A percentile compares a stretch with the other conserved stretches of the same genome.
Evolutionary conservation across 805 yeast species (phyloP).

Genomic region (Pichia nanzhaoensis): DNA sequence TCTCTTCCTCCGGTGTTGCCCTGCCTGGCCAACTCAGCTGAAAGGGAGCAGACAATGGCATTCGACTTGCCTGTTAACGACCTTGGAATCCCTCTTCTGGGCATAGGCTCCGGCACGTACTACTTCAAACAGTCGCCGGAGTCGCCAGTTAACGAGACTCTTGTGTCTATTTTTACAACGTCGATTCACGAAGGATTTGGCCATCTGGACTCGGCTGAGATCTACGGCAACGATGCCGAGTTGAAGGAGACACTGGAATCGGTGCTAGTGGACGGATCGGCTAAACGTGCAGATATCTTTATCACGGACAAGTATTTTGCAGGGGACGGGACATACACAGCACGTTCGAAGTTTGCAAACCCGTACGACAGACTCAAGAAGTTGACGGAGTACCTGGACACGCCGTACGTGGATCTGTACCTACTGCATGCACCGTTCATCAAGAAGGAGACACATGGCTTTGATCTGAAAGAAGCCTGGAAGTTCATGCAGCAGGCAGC

Average conservation of each 20-base stretch:
- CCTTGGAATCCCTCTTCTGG: constrained; percentile 34
- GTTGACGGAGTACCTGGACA: constrained; percentile 29
- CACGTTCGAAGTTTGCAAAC: constrained; percentile 29
- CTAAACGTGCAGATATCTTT: constrained; percentile 40
- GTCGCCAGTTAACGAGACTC: constrained; percentile 32
- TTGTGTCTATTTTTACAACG: constrained; percentile 38
- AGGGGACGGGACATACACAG: constrained; percentile 27
- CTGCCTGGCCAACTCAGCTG: too few species aligned
- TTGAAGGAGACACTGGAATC: constrained; percentile 39
- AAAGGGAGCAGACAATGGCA: constrained; percentile 1
- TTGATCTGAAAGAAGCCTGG: constrained; percentile 52
- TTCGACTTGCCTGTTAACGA: constrained; percentile 34
- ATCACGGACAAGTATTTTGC: constrained; percentile 54
- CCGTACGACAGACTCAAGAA: constrained; percentile 42
- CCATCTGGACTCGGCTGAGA: constrained; percentile 64
- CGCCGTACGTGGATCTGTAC: constrained; percentile 52
- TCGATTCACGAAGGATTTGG: constrained; percentile 49
- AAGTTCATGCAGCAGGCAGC: constrained; percentile 43
- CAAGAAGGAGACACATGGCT: constrained; percentile 37
- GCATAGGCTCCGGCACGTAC: constrained; percentile 50
- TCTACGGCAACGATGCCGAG: constrained; percentile 52
- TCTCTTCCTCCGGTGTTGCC: too few species aligned
- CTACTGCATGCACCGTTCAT: constrained; percentile 59
- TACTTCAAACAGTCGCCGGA: constrained; percentile 36
- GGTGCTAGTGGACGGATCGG: constrained; percentile 30